Base-by-base conservation (phyloP, 2,329 filamentous ascomycete species). In the Chaetomium olivaceum region DNA sequence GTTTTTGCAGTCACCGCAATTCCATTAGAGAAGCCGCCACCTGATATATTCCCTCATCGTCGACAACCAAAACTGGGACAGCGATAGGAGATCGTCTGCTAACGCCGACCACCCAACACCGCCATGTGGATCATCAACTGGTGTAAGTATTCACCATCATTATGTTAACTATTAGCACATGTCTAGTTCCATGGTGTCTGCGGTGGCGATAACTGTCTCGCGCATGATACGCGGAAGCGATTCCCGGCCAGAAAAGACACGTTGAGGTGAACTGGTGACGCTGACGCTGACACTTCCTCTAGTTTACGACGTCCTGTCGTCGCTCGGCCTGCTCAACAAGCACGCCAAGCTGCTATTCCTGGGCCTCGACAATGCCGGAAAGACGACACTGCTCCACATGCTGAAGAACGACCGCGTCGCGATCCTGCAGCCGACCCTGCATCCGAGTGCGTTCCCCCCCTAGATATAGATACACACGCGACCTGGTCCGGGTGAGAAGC, bases 391-490 rank as follows among this genome's bases (percentile, higher is more conserved):
- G 73, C 83, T 97, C 76, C 93, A 97, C 81, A 96, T 97, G 93
- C 81, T 97, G 80, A 97, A 97, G 91, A 97, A 96, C 80, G 93
- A 96, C 82, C 90, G 93, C 77, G 92, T 96, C 73, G 93, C 93
- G 68, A 92, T 96, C 73, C 86, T 96, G 66, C 91, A 93, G 79
- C 93, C 93, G 67, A 96, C 93, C 71, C 87, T 96, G 69, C 93
- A 97, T 82, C 93, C 93, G 25, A 96, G 91, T 94, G 84, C 78
- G 89, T 83, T 63, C 16, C 51, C 62, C 19, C 4, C 57, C 19
- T 9, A 6, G 14, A 14, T 4, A 3, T 36, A 14, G 25, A 31
- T 56, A 56, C 23, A 27, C 50, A 27, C 50, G 12, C 25, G 23
- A 27, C 52, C 7, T 12, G 16, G 54, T 33, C 21, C 46, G 29